Conservation (phyloP, 768 basidiomycete species). For the Cyclocybe cylindracea region DNA sequence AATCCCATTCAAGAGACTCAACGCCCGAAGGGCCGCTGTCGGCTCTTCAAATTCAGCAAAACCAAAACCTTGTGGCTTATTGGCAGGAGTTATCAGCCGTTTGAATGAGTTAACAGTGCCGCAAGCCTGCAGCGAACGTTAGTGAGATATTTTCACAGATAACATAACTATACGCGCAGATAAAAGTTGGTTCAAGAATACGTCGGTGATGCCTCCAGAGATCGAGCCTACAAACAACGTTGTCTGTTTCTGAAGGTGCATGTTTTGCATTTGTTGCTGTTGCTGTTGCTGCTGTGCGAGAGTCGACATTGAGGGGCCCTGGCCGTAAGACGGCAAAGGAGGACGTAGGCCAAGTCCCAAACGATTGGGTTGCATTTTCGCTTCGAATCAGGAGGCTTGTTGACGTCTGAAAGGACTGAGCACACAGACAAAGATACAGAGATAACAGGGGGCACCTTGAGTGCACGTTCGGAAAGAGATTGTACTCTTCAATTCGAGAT, state of each 20-base stretch:
- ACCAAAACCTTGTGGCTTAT: conserved; percentile 95
- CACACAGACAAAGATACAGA: not conserved
- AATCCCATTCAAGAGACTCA: conserved; percentile 48
- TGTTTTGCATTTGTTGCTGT: conserved; percentile 79
- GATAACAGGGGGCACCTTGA: not conserved
- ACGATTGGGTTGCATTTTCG: conserved; percentile 74
- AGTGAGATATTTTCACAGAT: not conserved
- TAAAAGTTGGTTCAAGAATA: conserved; percentile 77
- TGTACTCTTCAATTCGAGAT: not conserved
- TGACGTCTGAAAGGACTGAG: not conserved
- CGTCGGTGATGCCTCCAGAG: conserved; percentile 87
- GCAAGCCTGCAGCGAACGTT: conserved; percentile 64
- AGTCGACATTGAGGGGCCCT: conserved; percentile 90
- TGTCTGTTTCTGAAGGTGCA: conserved; percentile 72
- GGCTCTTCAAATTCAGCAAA: conserved; percentile 97
- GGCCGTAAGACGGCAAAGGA: conserved; percentile 84
- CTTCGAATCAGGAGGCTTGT: not conserved
- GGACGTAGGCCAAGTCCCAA: conserved; percentile 88
- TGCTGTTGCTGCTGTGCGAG: conserved; percentile 89
- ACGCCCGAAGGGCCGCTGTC: conserved; percentile 79
- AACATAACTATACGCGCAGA: conserved; percentile 48
- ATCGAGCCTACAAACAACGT: conserved; percentile 94
- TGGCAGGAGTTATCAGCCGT: conserved; percentile 87
- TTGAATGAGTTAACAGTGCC: conserved; percentile 91
- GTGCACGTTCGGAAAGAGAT: not conserved